Evolutionary conservation across 2,329 filamentous ascomycete species (phyloP), one percentile per base, ranked within the genome.

Genomic region (Domatiomyces globalis): DNA sequence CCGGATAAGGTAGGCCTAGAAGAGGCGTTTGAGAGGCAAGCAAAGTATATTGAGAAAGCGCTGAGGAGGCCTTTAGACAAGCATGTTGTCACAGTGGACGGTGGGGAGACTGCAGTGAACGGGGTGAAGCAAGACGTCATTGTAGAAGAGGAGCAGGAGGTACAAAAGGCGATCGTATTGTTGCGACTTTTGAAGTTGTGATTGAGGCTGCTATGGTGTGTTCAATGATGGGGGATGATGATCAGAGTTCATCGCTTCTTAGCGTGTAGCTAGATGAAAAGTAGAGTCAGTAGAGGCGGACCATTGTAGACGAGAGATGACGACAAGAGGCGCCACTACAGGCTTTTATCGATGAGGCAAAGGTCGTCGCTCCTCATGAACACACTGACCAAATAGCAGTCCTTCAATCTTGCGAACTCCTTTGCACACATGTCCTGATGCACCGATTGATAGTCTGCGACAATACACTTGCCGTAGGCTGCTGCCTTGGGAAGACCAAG

Each of bases 391-490:
- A 94, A 63, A 64, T 87, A 94, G 65, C 90, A 96, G 59, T 94
- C 76, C 66, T 94, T 95, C 47, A 96, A 67, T 58, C 72, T 80
- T 67, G 92, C 73, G 60, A 98, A 96, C 63, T 95, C 88, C 52
- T 80, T 80, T 4, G 76, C 75, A 63, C 92, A 98, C 73, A 92
- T 92, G 64, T 95, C 87, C 65, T 94, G 94, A 61, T 88, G 79
- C 2, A 95, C 80, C 3, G 87, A 80, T 64, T 90, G 90, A 69
- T 94, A 96, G 64, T 96, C 90, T 42, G 80, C 79, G 48, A 90
- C 78, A 57, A 98, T 82, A 66, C 92, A 98, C 73, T 88, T 89
- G 59, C 90, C 92, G 63, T 96, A 98, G 10, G 79, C 73, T 2
- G 87, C 76, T 49, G 87, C 84, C 90, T 96, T 56, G 8, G 10